Evolutionary conservation across 2,329 filamentous ascomycete species (phyloP).

Genomic region (Knufia petricola): DNA sequence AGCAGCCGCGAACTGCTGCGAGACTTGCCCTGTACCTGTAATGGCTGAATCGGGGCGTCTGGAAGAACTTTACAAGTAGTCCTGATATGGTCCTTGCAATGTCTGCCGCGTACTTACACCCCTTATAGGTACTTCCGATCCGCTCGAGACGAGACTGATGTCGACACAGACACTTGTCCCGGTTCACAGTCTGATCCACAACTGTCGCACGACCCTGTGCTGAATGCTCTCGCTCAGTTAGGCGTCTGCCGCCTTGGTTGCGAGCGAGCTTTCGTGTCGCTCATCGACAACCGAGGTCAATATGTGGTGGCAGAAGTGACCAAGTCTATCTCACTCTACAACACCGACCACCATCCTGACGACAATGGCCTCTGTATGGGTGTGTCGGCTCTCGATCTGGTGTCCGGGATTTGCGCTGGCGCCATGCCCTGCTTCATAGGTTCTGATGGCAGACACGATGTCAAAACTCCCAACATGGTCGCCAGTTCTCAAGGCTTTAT

Average conservation of each 20-base stretch:
- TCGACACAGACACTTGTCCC: background rate
- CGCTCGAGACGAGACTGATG: background rate
- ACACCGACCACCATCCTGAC: conserved; percentile 18
- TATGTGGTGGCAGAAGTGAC: conserved; percentile 43
- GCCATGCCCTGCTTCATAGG: background rate
- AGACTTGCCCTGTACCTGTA: background rate
- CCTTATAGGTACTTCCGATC: background rate
- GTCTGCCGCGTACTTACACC: background rate
- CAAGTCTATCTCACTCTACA: conserved; percentile 28
- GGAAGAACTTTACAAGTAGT: conserved; percentile 1
- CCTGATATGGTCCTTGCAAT: background rate
- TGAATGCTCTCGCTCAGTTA: conserved; percentile 43
- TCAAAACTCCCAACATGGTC: background rate
- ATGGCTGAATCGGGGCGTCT: background rate
- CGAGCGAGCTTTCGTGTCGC: conserved; percentile 2
- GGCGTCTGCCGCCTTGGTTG: conserved; percentile 31
- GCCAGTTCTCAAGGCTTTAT: conserved; percentile 11
- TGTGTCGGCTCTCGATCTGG: background rate
- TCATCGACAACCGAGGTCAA: conserved; percentile 1
- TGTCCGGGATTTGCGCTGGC: background rate
- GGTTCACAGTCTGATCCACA: conserved; percentile 12
- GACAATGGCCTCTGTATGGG: conserved; percentile 17
- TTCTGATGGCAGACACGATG: no score
- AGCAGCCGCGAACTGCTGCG: no score
- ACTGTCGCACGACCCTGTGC: conserved; percentile 23